A percentile compares a stretch with the other conserved stretches of the same genome.
phyloP scores from a whole-genome alignment of 306 rosid genomes.

The Hippophae gyantsensis region DNA sequence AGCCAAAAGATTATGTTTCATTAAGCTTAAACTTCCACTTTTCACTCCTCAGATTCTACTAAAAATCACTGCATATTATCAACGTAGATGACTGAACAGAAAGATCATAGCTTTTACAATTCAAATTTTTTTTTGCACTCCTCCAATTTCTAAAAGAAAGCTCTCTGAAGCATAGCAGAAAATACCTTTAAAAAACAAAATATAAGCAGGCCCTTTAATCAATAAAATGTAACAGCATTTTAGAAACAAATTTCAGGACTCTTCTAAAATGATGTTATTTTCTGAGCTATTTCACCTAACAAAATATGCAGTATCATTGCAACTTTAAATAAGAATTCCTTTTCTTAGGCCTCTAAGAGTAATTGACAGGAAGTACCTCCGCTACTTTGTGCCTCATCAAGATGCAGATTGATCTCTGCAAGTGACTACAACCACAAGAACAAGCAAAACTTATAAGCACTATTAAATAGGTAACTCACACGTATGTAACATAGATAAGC shows the following conservation, averaged over 20 bases:
- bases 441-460: slow-evolving; percentile 25
- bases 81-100: not conserved
- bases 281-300: slow-evolving; percentile 1
- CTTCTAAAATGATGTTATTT: slow-evolving; percentile 6
- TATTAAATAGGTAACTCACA: not conserved
- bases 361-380: slow-evolving; percentile 59
- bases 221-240: slow-evolving; percentile 12
- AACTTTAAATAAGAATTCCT: slow-evolving; percentile 2
- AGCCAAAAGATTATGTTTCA: not conserved
- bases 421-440: slow-evolving; percentile 54
- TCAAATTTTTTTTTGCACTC: not conserved
- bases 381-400: slow-evolving; percentile 62
- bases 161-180: not conserved
- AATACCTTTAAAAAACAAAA: slow-evolving; percentile 2
- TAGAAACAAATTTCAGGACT: slow-evolving; percentile 14
- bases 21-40: not conserved
- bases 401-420: slow-evolving; percentile 61
- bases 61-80: not conserved
- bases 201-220: too few species aligned
- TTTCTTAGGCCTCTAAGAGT: slow-evolving; percentile 13
- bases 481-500: slow-evolving; percentile 4
- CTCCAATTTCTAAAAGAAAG: not conserved
- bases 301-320: slow-evolving; percentile 7
- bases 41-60: not conserved
- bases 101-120: not conserved